Evolutionary conservation across 352 stramenopile genomes (phyloP).

Genomic region (Thalassiosira hispida): DNA sequence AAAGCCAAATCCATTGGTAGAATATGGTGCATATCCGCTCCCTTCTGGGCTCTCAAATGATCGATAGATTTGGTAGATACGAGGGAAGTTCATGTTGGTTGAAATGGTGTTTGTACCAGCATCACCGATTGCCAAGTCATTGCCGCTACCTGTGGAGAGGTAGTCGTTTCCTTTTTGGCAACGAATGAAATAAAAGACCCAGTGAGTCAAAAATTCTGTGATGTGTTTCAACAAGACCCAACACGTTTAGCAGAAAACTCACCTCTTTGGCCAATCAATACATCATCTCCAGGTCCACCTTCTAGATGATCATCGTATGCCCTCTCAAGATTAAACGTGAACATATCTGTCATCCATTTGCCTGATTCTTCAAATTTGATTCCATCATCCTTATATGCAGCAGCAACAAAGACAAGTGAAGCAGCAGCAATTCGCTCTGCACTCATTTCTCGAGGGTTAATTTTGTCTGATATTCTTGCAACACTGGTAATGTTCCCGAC

Average conservation of each 20-base stretch:
- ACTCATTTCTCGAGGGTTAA: constrained; percentile 16
- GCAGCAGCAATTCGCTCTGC: constrained; percentile 23
- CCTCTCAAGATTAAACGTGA: constrained; percentile 28
- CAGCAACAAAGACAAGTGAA: constrained; percentile 46
- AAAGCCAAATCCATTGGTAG: constrained; percentile 30
- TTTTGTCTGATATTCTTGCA: constrained; percentile 23
- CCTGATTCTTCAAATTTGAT: constrained; percentile 10
- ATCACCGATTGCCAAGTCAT: constrained; percentile 46
- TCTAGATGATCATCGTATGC: constrained; percentile 42
- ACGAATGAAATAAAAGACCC: no score
- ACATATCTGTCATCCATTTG: constrained; percentile 36
- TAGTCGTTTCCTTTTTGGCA: constrained; percentile 42
- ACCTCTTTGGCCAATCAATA: constrained; percentile 53
- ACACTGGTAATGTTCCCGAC: constrained; percentile 35
- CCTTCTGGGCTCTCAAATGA: constrained; percentile 13
- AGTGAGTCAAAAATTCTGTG: no score
- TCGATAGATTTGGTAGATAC: constrained; percentile 47
- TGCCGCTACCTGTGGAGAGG: constrained; percentile 23
- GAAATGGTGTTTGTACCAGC: constrained; percentile 24
- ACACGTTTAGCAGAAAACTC: no score
- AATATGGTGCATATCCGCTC: constrained; percentile 10
- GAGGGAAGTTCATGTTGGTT: constrained; percentile 20
- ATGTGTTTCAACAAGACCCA: no score
- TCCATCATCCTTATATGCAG: constrained; percentile 21
- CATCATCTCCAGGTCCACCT: constrained; percentile 29